phyloP scores from a whole-genome alignment of 2,329 filamentous ascomycete genomes.

The Furcasterigmium sp. region DNA sequence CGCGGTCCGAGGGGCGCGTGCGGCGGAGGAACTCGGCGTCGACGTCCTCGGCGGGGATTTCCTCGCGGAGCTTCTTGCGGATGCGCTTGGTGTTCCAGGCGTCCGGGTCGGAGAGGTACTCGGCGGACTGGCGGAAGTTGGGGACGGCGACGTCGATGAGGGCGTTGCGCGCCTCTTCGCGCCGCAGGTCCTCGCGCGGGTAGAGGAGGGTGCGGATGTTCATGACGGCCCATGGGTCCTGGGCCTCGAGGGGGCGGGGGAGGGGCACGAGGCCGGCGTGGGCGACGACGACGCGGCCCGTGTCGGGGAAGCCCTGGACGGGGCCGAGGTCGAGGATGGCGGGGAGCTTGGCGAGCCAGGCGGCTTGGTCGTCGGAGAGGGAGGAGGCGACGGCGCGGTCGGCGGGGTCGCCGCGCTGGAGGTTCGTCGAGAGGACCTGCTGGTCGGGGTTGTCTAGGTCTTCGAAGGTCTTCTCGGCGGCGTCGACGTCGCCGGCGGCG shows the following conservation, averaged over 20 bases:
- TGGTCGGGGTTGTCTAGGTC: neutral
- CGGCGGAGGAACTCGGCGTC: constrained; percentile 12
- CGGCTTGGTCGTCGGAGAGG: constrained; percentile 51
- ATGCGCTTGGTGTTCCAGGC: neutral
- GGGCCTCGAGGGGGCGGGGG: constrained; percentile 56
- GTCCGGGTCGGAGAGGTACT: neutral
- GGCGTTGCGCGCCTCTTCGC: constrained; percentile 22
- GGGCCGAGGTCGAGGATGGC: constrained; percentile 72
- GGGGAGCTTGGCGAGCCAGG: constrained; percentile 67
- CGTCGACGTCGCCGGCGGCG: constrained; percentile 10
- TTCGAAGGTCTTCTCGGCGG: constrained; percentile 9
- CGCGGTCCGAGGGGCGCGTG: constrained; percentile 18
- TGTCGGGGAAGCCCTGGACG: constrained; percentile 35
- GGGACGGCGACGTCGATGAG: constrained; percentile 12
- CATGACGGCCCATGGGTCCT: constrained; percentile 79
- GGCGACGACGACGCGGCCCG: constrained; percentile 65
- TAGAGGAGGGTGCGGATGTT: constrained; percentile 79
- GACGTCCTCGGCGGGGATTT: constrained; percentile 8
- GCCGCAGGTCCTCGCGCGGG: constrained; percentile 34
- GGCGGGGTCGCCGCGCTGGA: constrained; percentile 26
- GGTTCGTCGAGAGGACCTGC: constrained; percentile 7
- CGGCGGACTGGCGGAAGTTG: neutral
- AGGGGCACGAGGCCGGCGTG: constrained; percentile 83
- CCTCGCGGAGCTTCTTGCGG: neutral
- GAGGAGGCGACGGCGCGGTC: constrained; percentile 52